These are phyloP conservation scores for Letharia columbiana DNA, from an alignment of 495 filamentous ascomycete species.

Conservation along the genomic window DNA sequence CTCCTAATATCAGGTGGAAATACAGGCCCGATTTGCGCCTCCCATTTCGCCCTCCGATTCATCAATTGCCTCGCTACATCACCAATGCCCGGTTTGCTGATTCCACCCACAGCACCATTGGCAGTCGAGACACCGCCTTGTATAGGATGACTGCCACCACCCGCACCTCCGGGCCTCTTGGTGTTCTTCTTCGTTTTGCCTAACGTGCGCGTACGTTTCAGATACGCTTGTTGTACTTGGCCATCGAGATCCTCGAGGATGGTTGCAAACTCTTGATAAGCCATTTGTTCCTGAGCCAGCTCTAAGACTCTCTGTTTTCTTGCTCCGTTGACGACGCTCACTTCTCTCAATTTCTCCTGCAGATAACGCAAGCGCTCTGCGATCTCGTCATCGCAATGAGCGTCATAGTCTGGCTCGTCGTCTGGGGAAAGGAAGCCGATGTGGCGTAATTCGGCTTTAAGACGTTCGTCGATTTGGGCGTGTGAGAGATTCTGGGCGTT, in stretches of 20 bases:
- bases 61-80: slow-evolving; percentile 83
- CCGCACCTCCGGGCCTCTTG: slow-evolving; percentile 61
- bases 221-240: slow-evolving; percentile 90
- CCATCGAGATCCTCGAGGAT: slow-evolving; percentile 94
- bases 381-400: slow-evolving; percentile 88
- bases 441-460: slow-evolving; percentile 86
- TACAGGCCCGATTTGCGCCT: slow-evolving; percentile 74
- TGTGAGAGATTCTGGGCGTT: slow-evolving; percentile 59
- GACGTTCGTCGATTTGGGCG: slow-evolving; percentile 73
- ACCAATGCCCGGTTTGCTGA: slow-evolving; percentile 72
- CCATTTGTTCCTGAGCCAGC: slow-evolving; percentile 81
- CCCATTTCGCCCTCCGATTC: slow-evolving; percentile 81
- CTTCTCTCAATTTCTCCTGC: slow-evolving; percentile 70
- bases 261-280: slow-evolving; percentile 88
- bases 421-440: slow-evolving; percentile 77
- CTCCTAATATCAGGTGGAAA: slow-evolving; percentile 65
- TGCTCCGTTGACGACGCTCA: slow-evolving; percentile 78
- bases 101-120: slow-evolving; percentile 43
- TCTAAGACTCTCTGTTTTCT: slow-evolving; percentile 79
- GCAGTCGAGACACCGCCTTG: slow-evolving; percentile 30
- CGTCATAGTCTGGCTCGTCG: slow-evolving; percentile 67
- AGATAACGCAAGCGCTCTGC: slow-evolving; percentile 79
- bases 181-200: slow-evolving; percentile 83
- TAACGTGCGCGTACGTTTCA: slow-evolving; percentile 91
- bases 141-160: slow-evolving; percentile 41